phyloP scores from a whole-genome alignment of 805 yeast species.

The Spathaspora gorwiae region DNA sequence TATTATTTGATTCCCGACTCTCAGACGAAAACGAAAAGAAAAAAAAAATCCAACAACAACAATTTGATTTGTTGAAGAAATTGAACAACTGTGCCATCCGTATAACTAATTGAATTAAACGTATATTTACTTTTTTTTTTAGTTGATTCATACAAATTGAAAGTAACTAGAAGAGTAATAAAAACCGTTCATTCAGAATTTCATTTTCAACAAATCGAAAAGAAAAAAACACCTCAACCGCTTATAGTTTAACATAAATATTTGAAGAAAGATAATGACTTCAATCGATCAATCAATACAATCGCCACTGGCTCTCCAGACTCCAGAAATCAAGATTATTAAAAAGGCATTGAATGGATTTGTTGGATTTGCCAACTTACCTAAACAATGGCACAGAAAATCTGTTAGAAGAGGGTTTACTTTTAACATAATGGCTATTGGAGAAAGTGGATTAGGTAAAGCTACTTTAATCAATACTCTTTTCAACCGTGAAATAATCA shows the following conservation, averaged over 20 bases:
- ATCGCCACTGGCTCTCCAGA: not conserved
- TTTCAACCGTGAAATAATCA: conserved; percentile 47
- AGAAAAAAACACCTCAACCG: not conserved
- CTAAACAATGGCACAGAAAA: conserved; percentile 98
- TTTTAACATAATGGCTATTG: conserved; percentile 85
- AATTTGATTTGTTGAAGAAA: too few species aligned
- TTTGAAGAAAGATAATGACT: not conserved
- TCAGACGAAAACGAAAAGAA: too few species aligned
- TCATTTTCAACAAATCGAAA: too few species aligned
- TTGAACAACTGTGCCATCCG: too few species aligned
- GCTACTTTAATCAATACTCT: conserved; percentile 87
- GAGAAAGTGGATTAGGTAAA: conserved; percentile 90
- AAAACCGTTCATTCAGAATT: too few species aligned
- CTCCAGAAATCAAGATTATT: conserved; percentile 54
- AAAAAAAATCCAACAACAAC: too few species aligned
- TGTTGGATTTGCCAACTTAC: conserved; percentile 96
- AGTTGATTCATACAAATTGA: too few species aligned
- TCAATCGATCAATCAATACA: not conserved
- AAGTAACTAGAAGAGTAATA: too few species aligned
- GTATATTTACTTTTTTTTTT: too few species aligned
- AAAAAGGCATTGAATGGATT: conserved; percentile 84
- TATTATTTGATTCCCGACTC: too few species aligned
- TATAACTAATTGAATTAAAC: too few species aligned
- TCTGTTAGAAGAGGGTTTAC: conserved; percentile 85
- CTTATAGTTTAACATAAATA: conserved; percentile 1